Evolutionary conservation across 768 basidiomycete species (phyloP), one percentile per base, ranked within the genome.

Genomic region (Lepiota brunneoincarnata): DNA sequence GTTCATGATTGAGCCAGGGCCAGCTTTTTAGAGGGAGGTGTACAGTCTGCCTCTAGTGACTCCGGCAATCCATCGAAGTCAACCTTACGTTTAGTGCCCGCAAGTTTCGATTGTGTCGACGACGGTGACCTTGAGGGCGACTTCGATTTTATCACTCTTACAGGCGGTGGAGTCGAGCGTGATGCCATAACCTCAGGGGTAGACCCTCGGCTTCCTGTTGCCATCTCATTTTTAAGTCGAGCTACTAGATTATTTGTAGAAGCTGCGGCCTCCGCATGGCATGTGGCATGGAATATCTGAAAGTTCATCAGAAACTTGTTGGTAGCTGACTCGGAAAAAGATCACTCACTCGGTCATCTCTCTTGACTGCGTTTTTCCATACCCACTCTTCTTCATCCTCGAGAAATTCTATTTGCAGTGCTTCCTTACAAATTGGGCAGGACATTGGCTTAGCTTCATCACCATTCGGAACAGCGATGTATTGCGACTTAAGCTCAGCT

Each of bases 371-470:
- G 64, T 99, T 96, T 66, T 81, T 83, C 93, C 93, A 99, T 11
- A 97, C 89, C 95, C 95, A 98, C 57, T 97, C 96, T 73, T 98
- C 96, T 57, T 95, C 93, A 44, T 97, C 95, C 66, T 98, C 93
- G 53, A 86, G 70, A 67, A 91, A 98, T 74, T 97, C 96, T 59
- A 86, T 83, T 75, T 92, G 91, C 69, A 98, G 78, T 52, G 69
- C 70, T 70, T 99, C 96, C 76, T 96, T 97, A 83, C 97, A 99
- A 61, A 99, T 91, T 21, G 94, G 93, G 77, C 96, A 99, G 58
- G 87, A 83, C 61, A 92, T 72, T 21, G 81, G 74, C 64, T 86
- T 87, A 51, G 91, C 89, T 66, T 93, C 93, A 71, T 90, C 88
- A 59, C 89, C 90, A 36, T 87, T 79, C n/a, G 94, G 94, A 36